These are phyloP conservation scores for Ailanthus altissimus DNA, from an alignment of 345 rosid genomes.

Conservation along the genomic window DNA sequence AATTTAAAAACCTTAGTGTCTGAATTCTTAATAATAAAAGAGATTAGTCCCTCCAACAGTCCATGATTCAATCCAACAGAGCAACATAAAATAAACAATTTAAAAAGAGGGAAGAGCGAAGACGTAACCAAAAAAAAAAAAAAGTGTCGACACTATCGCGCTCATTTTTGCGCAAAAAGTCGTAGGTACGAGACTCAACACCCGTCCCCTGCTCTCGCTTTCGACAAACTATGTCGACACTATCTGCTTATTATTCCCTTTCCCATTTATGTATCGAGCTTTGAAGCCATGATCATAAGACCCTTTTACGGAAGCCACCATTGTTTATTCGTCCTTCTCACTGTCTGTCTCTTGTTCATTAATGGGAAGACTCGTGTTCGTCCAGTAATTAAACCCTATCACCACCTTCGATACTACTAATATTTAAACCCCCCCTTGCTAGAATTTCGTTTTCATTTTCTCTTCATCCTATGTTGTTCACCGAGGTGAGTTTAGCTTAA, in stretches of 20 bases:
- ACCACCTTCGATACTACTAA: background rate
- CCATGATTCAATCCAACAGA: too few species aligned
- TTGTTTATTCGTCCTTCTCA: background rate
- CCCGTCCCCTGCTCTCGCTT: background rate
- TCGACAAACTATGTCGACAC: slow-evolving; percentile 34
- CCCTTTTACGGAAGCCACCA: background rate
- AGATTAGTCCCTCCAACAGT: too few species aligned
- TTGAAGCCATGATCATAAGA: too few species aligned
- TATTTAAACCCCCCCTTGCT: background rate
- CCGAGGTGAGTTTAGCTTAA: slow-evolving; percentile 28
- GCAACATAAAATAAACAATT: too few species aligned
- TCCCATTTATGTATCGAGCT: background rate
- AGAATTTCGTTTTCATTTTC: background rate
- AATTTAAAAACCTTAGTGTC: too few species aligned
- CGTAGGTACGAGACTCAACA: background rate
- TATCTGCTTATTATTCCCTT: background rate
- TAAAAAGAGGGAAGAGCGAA: too few species aligned
- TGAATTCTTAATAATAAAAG: too few species aligned
- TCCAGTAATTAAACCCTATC: background rate
- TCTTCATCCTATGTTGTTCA: slow-evolving; percentile 35
- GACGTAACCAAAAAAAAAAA: too few species aligned
- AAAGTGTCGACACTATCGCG: slow-evolving; percentile 36
- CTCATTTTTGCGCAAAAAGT: slow-evolving; percentile 17
- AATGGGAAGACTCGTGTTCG: background rate
- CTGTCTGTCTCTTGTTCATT: too few species aligned